Base-by-base conservation (phyloP, 129 eudicot species). In the Lactuca saligna region DNA sequence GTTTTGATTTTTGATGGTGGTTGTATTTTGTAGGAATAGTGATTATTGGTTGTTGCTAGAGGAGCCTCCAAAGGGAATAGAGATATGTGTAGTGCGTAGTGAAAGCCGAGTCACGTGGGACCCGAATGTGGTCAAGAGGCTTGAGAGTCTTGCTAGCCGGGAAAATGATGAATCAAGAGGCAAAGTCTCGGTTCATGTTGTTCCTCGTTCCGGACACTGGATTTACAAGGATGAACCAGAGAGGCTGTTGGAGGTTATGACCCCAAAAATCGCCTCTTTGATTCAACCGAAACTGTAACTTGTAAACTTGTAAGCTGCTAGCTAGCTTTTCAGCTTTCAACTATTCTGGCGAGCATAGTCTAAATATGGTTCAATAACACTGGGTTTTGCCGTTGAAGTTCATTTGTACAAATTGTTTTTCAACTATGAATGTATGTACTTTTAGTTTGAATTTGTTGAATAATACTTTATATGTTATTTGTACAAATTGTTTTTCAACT, bases 121-220 rank as follows among this genome's bases (percentile, higher is more conserved):
- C 46, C 68, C 77, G 6, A 70, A 78, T 57, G 73, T 76, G 57
- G 69, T 87, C 37, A 75, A 80, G 79, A 78, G 71, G 73, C 95
- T 90, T 38, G 85, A 90, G 71, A 81, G 51, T 9, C 77, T 87
- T 57, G 64, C 79, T 14, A 48, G 70, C 8, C 71, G 78, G 69
- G 66, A 66, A 46, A 67, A 6, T 6, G 77, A 61, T 68, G 87
- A 56, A 49, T 55, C 74, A 14, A 76, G 74, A 41, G 88, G 91
- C 16, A 87, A 80, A 71, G 79, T 82, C 50, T 84, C 81, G 9
- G 73, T 78, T 66, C 82, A 84, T 70, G 82, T 87, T 46, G 88
- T 90, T 44, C 88, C 89, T 32, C 80, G 73, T 61, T 83, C 97
- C 0, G 97, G 97, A 3, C 97, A 90, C 61, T 90, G 97, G 95